phyloP scores from a whole-genome alignment of 164 flowering plant genomes.

The Nymphaea colorata region DNA sequence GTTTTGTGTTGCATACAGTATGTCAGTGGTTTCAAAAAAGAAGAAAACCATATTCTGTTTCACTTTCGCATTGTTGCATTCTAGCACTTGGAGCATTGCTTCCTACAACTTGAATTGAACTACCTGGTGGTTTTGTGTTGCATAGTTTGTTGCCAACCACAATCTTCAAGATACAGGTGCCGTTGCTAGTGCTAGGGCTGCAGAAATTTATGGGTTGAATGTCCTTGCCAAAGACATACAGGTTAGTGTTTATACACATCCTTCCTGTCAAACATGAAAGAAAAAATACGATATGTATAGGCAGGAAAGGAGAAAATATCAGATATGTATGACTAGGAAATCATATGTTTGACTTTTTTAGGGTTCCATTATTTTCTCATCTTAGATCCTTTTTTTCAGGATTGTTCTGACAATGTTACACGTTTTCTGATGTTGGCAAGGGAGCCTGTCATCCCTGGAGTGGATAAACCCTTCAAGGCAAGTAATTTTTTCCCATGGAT shows the following conservation, averaged over 20 bases:
- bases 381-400: constrained; percentile 24
- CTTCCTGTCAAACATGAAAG: neutral
- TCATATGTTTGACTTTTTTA: neutral
- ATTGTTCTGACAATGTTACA: constrained; percentile 75
- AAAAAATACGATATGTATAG: neutral
- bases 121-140: neutral
- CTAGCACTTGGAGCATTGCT: no score
- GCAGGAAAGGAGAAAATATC: neutral
- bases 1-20: neutral
- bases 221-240: constrained; percentile 78
- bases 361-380: neutral
- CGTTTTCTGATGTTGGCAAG: constrained; percentile 91
- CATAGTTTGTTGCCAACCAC: constrained; percentile 60
- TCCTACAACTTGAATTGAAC: no score
- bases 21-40: no score
- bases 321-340: no score
- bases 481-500: neutral
- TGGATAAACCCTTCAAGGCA: constrained; percentile 82
- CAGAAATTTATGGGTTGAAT: constrained; percentile 61
- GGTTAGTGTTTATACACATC: constrained; percentile 27
- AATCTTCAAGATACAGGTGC: constrained; percentile 76
- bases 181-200: constrained; percentile 80
- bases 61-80: no score
- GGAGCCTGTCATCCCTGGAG: constrained; percentile 82
- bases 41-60: no score